These are phyloP conservation scores for Tephrocybe sp. DNA, from an alignment of 768 basidiomycete genomes.

Conservation along the genomic window DNA sequence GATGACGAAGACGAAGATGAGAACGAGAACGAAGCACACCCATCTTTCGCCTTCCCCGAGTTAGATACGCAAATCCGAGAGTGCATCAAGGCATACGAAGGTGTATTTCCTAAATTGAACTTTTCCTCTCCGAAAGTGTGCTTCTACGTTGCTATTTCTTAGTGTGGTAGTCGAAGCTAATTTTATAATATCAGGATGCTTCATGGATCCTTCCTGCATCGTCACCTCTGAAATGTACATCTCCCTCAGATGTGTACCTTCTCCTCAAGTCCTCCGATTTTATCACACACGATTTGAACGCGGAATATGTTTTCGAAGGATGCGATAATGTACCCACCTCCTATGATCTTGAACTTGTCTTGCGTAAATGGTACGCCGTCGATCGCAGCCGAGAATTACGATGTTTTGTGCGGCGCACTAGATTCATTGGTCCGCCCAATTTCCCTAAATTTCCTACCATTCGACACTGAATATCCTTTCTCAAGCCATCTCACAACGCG, in stretches of 20 bases:
- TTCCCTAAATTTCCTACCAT: not conserved
- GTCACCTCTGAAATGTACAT: slow-evolving; percentile 82
- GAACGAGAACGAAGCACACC: slow-evolving; percentile 26
- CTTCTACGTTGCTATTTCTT: not conserved
- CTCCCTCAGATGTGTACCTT: slow-evolving; percentile 88
- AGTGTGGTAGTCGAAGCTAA: not conserved
- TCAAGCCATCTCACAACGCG: slow-evolving; percentile 83
- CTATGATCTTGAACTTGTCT: slow-evolving; percentile 79
- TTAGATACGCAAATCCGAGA: slow-evolving; percentile 73
- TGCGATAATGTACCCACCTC: slow-evolving; percentile 34
- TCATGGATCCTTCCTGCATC: slow-evolving; percentile 87
- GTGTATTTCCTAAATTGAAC: slow-evolving; percentile 95
- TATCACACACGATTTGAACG: slow-evolving; percentile 72
- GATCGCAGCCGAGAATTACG: slow-evolving; percentile 84
- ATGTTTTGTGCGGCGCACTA: slow-evolving; percentile 81
- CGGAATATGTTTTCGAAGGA: slow-evolving; percentile 63
- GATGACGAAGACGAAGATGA: slow-evolving; percentile 50
- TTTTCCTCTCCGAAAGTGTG: slow-evolving; percentile 89
- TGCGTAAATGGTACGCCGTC: slow-evolving; percentile 89
- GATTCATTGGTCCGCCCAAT: slow-evolving; percentile 63
- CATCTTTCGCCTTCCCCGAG: slow-evolving; percentile 72
- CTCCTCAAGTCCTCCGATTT: slow-evolving; percentile 93
- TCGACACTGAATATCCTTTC: not conserved
- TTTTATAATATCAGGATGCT: slow-evolving; percentile 62
- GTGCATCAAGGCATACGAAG: slow-evolving; percentile 67